phyloP scores from a whole-genome alignment of 140 eudicot species.

The Ambrosia hybrid region DNA sequence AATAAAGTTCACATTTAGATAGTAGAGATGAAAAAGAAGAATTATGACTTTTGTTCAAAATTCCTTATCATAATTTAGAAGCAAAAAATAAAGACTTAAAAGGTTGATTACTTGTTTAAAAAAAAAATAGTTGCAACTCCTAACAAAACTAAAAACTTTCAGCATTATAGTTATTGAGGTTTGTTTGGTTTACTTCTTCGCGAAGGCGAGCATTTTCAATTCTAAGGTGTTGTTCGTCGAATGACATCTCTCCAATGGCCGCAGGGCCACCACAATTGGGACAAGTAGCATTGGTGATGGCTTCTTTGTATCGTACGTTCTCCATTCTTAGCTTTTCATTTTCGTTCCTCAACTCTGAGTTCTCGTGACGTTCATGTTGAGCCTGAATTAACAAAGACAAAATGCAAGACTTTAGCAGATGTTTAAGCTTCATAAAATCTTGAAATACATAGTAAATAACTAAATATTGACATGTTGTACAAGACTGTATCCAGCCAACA shows the following conservation, averaged over 20 bases:
- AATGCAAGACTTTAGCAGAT: not conserved
- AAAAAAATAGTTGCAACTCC: not conserved
- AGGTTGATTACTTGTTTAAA: not conserved
- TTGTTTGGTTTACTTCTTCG: conserved; percentile 54
- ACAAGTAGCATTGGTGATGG: conserved; percentile 66
- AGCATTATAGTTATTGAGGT: not conserved
- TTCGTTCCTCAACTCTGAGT: conserved; percentile 59
- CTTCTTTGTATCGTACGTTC: conserved; percentile 71
- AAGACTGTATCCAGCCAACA: not conserved
- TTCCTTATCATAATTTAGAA: not conserved
- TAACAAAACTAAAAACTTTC: not conserved
- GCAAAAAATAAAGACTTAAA: not conserved
- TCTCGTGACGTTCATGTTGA: conserved; percentile 75
- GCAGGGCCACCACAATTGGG: conserved; percentile 87
- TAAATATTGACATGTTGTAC: not conserved
- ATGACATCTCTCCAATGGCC: conserved; percentile 77
- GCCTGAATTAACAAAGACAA: conserved; percentile 38
- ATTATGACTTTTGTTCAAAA: not conserved
- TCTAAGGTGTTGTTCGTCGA: conserved; percentile 74
- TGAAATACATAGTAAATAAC: not conserved
- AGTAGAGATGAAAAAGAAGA: not conserved
- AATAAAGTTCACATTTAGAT: not conserved
- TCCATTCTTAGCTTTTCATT: conserved; percentile 73
- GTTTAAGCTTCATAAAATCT: conserved; percentile 5
- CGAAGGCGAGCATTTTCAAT: conserved; percentile 74